Evolutionary conservation across 1,284 basidiomycete genomes (phyloP).

Genomic region (Cutaneotrichosporon dermatis): DNA sequence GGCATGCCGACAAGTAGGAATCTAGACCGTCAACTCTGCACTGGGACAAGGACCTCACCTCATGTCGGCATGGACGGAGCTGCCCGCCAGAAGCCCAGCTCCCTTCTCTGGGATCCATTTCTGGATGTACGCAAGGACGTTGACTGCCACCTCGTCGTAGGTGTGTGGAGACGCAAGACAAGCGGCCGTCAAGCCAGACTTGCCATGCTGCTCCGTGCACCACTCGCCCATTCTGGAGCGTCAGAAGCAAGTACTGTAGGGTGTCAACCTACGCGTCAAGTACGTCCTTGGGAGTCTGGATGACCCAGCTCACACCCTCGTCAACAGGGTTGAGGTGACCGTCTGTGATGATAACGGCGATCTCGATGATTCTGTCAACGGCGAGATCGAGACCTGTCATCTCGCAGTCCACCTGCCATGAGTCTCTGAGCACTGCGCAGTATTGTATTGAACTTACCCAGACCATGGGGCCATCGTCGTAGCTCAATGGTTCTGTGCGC

Average conservation of each 20-base stretch:
- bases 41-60: conserved; percentile 25
- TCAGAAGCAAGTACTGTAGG: not conserved
- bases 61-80: conserved; percentile 53
- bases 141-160: conserved; percentile 45
- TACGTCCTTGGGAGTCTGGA: conserved; percentile 51
- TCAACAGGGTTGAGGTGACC: conserved; percentile 53
- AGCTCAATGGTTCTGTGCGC: conserved; percentile 25
- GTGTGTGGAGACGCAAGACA: conserved; percentile 44
- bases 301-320: conserved; percentile 53
- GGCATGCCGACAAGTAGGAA: conserved; percentile 52
- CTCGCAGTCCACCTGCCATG: conserved; percentile 50
- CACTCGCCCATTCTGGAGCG: conserved; percentile 47
- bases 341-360: conserved; percentile 55
- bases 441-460: conserved; percentile 33
- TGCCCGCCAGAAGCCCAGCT: conserved; percentile 51
- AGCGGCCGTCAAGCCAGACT: conserved; percentile 44
- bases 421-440: not conserved
- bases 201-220: conserved; percentile 48
- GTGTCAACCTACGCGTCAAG: conserved; percentile 43
- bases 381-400: conserved; percentile 52
- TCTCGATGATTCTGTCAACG: conserved; percentile 52
- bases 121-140: conserved; percentile 50
- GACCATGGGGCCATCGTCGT: conserved; percentile 47
- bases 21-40: conserved; percentile 14
- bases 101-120: conserved; percentile 50